A percentile compares a stretch with the other conserved stretches of the same genome.
Conservation (phyloP, 176 grass and related monocot genomes). For the Oryza meyeriana region DNA sequence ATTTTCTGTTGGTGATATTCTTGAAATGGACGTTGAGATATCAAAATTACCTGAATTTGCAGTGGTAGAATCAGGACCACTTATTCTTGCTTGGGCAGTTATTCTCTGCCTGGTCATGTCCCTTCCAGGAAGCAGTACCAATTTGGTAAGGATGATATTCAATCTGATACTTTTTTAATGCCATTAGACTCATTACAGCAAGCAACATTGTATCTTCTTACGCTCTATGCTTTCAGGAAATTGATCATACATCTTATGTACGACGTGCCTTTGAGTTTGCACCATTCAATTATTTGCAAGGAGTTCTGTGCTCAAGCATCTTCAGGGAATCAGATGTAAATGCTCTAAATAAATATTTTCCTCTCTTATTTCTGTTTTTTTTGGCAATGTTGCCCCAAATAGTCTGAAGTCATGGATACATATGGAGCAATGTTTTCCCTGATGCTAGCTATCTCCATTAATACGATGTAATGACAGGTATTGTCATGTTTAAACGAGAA, state of each 20-base stretch:
- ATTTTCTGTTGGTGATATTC: conserved; percentile 81
- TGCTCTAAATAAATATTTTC: conserved; percentile 22
- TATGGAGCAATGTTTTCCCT: not conserved
- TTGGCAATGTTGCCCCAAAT: not conserved
- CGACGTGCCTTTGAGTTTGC: conserved; percentile 60
- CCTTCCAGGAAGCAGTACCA: conserved; percentile 59
- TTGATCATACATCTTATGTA: conserved; percentile 83
- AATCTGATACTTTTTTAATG: not conserved
- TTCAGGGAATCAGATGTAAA: conserved; percentile 90
- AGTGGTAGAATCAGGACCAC: conserved; percentile 70
- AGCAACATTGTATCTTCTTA: conserved; percentile 16
- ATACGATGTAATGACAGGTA: not conserved
- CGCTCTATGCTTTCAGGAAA: conserved; percentile 51
- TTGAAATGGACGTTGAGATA: conserved; percentile 83
- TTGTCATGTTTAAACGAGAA: not conserved
- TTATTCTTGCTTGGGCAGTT: conserved; percentile 85
- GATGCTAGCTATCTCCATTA: conserved; percentile 3
- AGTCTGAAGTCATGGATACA: not conserved
- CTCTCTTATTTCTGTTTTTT: not conserved
- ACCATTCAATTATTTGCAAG: conserved; percentile 72
- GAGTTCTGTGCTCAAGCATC: conserved; percentile 57
- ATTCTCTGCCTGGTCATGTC: conserved; percentile 73
- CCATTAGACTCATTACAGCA: not conserved
- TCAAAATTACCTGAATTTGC: conserved; percentile 66
- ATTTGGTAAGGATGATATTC: conserved; percentile 43